These are phyloP conservation scores for Melianthus villosus DNA, from an alignment of 441 rosid species.

Conservation along the genomic window DNA sequence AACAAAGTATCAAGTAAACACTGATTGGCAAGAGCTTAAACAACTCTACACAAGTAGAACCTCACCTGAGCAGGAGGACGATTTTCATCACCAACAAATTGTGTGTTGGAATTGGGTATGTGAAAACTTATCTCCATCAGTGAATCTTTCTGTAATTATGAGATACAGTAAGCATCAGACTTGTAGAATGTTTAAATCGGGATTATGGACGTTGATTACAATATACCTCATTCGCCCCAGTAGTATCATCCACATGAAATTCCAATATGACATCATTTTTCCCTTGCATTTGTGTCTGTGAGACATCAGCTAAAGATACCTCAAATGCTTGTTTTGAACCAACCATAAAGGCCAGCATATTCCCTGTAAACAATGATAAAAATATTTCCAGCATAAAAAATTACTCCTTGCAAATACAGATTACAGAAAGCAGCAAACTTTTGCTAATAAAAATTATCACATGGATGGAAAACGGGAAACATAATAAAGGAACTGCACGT, in stretches of 20 bases:
- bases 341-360: constrained; percentile 59
- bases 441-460: no score
- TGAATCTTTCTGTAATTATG: constrained; percentile 60
- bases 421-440: no score
- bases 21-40: neutral
- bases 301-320: constrained; percentile 74
- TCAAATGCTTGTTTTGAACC: constrained; percentile 95
- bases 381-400: no score
- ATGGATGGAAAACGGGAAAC: no score
- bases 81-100: constrained; percentile 82
- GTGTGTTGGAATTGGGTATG: constrained; percentile 71
- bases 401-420: no score
- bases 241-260: constrained; percentile 92
- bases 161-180: neutral
- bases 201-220: neutral
- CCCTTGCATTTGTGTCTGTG: constrained; percentile 83
- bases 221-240: constrained; percentile 85
- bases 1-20: constrained; percentile 7
- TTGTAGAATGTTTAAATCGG: no score
- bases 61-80: constrained; percentile 74
- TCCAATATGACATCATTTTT: constrained; percentile 79
- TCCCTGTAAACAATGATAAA: constrained; percentile 49
- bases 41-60: constrained; percentile 5
- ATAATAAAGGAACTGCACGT: no score
- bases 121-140: constrained; percentile 94